Conservation (phyloP, 2,329 filamentous ascomycete species). For the Mollisia scopiformis region DNA sequence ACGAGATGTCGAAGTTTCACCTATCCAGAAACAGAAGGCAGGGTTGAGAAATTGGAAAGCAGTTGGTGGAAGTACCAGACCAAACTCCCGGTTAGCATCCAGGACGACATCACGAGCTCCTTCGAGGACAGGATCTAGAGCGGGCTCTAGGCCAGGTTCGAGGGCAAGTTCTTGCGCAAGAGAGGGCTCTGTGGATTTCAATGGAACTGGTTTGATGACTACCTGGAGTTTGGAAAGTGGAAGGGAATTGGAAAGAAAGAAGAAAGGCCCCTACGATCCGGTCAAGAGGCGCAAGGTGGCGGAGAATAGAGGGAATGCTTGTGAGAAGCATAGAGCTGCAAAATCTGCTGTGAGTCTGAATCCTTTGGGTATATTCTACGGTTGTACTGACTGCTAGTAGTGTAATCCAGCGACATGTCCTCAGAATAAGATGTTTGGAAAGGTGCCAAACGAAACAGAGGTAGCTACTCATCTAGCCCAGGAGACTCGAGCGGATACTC, state of each 20-base stretch:
- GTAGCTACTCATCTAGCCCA: neutral
- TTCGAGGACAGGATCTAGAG: neutral
- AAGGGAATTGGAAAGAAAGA: conserved; percentile 23
- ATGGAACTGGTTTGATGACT: conserved; percentile 17
- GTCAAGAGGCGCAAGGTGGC: conserved; percentile 25
- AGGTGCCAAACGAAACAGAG: neutral
- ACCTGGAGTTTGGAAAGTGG: conserved; percentile 25
- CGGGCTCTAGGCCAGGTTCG: neutral
- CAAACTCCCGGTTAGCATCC: conserved; percentile 4
- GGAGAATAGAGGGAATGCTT: conserved; percentile 26
- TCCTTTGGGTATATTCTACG: neutral
- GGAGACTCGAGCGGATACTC: neutral
- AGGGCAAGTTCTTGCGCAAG: conserved; percentile 1
- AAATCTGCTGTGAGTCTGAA: conserved; percentile 21
- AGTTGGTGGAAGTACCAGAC: neutral
- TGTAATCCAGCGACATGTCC: conserved; percentile 21
- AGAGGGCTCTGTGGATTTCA: conserved; percentile 6
- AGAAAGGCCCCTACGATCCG: conserved; percentile 23
- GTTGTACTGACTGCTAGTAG: conserved; percentile 10
- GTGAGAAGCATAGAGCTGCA: conserved; percentile 24
- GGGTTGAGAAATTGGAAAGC: conserved; percentile 21
- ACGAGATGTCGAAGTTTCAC: neutral
- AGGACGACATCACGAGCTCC: conserved; percentile 12
- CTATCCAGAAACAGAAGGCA: conserved; percentile 7
- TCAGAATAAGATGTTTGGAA: conserved; percentile 21